Evolutionary conservation across 805 yeast genomes (phyloP), one percentile per base, ranked within the genome.

Genomic region (Saturnispora zaruensis): DNA sequence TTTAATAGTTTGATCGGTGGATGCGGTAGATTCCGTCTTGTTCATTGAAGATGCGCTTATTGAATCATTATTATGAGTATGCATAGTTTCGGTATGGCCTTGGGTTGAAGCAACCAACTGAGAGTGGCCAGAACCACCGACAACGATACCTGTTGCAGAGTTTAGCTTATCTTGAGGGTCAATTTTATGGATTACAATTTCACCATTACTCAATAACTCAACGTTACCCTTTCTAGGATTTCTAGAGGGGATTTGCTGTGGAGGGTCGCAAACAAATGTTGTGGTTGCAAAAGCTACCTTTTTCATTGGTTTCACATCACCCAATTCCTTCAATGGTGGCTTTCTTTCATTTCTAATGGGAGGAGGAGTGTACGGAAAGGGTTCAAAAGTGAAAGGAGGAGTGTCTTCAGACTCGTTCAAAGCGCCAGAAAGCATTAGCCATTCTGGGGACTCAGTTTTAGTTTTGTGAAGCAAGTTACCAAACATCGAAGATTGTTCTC

Each of bases 161-260:
- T 62, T 56, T 2, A 60, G 52, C 46, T 58, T 58, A 11, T 62
- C 69, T 40, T 62, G 64, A 5, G 69, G 67, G 30, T 58, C 59
- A 13, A 64, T 40, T 41, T 63, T 66, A 50, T 66, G 68, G 24
- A 67, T 61, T 26, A 66, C 58, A 18, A 69, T 53, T 40, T 61
- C 66, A 23, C 71, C 71, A 50, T 67, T 64, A 2, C 57, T 24
- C 24, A 59, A 57, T 32, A 67, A 54, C 46, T 69, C 72, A 21
- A 83, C 89, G 60, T 87, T 84, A 6, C 97, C 96, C 57, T 76
- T 74, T 55, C 82, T 73, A 6, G 97, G 96, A 52, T 74, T 76
- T 60, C 95, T 70, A 1, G 95, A 84, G 2, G 97, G 97, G 53
- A 90, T 85, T 62, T 89, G 96, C 61, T 90, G 97, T 1, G 96